phyloP scores from a whole-genome alignment of 2,329 filamentous ascomycete genomes.

The Epichloe scottii region DNA sequence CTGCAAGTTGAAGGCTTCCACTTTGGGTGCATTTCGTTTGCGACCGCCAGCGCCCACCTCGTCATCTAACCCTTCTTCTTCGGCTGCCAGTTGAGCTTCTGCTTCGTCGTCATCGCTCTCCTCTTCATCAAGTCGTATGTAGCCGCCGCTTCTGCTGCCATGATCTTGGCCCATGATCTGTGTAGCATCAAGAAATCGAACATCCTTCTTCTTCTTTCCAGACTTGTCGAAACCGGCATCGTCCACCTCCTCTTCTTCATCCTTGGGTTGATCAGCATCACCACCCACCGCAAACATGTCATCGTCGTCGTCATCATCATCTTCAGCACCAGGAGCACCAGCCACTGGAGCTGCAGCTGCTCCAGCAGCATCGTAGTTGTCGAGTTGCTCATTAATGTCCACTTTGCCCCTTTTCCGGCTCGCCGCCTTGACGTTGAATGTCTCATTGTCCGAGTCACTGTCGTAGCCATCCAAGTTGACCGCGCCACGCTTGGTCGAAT shows the following conservation, averaged over 20 bases:
- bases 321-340: slow-evolving; percentile 18
- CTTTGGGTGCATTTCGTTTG: slow-evolving; percentile 83
- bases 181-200: slow-evolving; percentile 44
- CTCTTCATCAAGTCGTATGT: slow-evolving; percentile 48
- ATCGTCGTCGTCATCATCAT: slow-evolving; percentile 50
- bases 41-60: slow-evolving; percentile 84
- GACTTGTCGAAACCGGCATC: slow-evolving; percentile 20
- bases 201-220: slow-evolving; percentile 50
- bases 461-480: slow-evolving; percentile 97
- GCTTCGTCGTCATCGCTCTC: slow-evolving; percentile 49
- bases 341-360: slow-evolving; percentile 24
- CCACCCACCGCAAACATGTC: slow-evolving; percentile 77
- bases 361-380: slow-evolving; percentile 37
- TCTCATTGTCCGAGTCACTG: slow-evolving; percentile 84
- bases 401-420: slow-evolving; percentile 39
- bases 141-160: slow-evolving; percentile 60
- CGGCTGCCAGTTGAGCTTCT: slow-evolving; percentile 56
- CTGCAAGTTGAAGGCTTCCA: slow-evolving; percentile 93
- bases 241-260: slow-evolving; percentile 29
- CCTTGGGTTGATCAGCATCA: slow-evolving; percentile 26
- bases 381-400: slow-evolving; percentile 37
- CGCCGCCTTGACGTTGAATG: slow-evolving; percentile 64
- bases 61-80: slow-evolving; percentile 69
- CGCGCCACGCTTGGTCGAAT: slow-evolving; percentile 76
- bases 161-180: slow-evolving; percentile 71